These are phyloP conservation scores for Cryptococcus sp. DNA, from an alignment of 1,284 basidiomycete genomes.

Conservation along the genomic window DNA sequence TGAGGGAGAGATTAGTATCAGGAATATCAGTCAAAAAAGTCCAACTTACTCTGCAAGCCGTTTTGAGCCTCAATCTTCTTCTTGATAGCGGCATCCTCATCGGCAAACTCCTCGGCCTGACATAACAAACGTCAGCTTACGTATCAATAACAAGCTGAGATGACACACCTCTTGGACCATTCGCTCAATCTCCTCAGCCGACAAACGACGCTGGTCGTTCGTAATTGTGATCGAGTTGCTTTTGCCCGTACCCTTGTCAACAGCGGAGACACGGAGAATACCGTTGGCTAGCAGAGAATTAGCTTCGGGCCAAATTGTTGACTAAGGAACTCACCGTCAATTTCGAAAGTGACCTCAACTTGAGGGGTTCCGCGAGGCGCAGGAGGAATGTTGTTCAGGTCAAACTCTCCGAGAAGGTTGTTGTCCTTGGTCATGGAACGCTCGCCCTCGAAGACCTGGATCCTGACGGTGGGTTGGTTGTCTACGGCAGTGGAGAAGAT, in stretches of 20 bases:
- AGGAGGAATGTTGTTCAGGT: slow-evolving; percentile 87
- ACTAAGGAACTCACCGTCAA: slow-evolving; percentile 61
- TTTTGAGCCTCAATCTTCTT: slow-evolving; percentile 87
- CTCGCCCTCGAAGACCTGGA: slow-evolving; percentile 90
- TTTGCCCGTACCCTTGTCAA: slow-evolving; percentile 92
- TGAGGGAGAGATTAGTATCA: slow-evolving; percentile 13
- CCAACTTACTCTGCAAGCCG: slow-evolving; percentile 57
- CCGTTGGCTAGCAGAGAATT: slow-evolving; percentile 63
- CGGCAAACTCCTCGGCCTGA: slow-evolving; percentile 76
- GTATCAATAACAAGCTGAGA: neutral
- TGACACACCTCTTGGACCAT: slow-evolving; percentile 71
- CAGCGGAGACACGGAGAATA: slow-evolving; percentile 83
- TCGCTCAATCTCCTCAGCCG: slow-evolving; percentile 82
- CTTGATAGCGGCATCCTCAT: slow-evolving; percentile 80
- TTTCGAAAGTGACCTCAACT: slow-evolving; percentile 92
- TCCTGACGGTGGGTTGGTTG: slow-evolving; percentile 88
- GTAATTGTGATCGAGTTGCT: slow-evolving; percentile 84
- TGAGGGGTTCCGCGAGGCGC: slow-evolving; percentile 94
- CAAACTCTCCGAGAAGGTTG: slow-evolving; percentile 96
- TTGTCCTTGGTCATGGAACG: slow-evolving; percentile 96
- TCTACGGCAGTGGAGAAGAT: slow-evolving; percentile 97
- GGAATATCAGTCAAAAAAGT: neutral
- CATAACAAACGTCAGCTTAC: neutral
- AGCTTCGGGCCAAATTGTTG: slow-evolving; percentile 1
- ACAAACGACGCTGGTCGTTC: slow-evolving; percentile 69